Percentiles rank a stretch among this genome's conserved stretches.
Evolutionary conservation across 2,329 filamentous ascomycete genomes (phyloP).

Genomic region (Pseudocercospora macadamiae): DNA sequence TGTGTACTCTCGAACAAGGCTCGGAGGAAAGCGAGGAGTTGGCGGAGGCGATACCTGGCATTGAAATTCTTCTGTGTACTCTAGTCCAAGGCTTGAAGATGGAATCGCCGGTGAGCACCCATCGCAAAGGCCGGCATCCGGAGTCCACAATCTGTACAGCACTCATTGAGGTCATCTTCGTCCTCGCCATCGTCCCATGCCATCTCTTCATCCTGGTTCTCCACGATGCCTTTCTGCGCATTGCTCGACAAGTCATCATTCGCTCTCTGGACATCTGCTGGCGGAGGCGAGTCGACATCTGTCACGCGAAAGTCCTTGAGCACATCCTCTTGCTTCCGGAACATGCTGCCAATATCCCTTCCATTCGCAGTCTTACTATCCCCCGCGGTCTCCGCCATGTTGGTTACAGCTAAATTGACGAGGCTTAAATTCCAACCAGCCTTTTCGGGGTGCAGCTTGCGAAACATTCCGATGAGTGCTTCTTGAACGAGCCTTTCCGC

Average conservation of each 20-base stretch:
- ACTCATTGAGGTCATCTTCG: constrained; percentile 24
- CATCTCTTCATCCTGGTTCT: constrained; percentile 15
- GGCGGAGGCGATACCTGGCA: neutral
- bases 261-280: neutral
- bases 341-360: constrained; percentile 77
- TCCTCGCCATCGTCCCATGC: constrained; percentile 29
- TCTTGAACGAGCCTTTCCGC: constrained; percentile 72
- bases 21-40: neutral
- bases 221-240: constrained; percentile 11
- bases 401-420: constrained; percentile 84
- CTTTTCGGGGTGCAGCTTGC: constrained; percentile 70
- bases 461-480: constrained; percentile 70
- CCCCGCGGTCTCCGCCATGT: constrained; percentile 65
- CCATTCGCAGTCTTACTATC: constrained; percentile 55
- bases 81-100: constrained; percentile 33
- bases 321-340: constrained; percentile 71
- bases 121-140: constrained; percentile 62
- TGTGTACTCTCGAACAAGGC: too few species aligned
- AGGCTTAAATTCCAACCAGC: constrained; percentile 78
- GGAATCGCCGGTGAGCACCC: constrained; percentile 59
- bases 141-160: constrained; percentile 56
- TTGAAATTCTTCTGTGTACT: neutral
- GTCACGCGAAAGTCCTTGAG: constrained; percentile 68
- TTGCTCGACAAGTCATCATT: neutral
- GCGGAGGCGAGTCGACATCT: constrained; percentile 35